These are phyloP conservation scores for Cladobotryum mycophilum DNA, from an alignment of 2,329 filamentous ascomycete species.

Conservation along the genomic window DNA sequence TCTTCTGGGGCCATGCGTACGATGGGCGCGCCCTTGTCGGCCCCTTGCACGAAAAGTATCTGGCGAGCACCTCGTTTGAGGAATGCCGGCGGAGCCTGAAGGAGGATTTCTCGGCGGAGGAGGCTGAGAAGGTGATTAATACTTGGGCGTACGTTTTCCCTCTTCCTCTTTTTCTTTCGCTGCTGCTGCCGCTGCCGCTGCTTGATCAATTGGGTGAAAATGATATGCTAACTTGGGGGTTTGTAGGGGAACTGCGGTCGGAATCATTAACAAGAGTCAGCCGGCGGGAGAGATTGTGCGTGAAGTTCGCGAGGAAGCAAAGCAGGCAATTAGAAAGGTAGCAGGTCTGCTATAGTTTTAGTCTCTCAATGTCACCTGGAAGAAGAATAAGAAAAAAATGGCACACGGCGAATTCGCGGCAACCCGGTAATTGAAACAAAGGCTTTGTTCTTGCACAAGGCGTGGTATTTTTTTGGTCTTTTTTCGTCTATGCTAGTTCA, in stretches of 20 bases:
- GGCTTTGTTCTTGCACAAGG: background rate
- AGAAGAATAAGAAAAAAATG: background rate
- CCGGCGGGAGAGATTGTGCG: slow-evolving; percentile 38
- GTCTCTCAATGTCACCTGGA: background rate
- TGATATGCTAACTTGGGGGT: slow-evolving; percentile 6
- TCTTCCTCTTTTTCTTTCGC: background rate
- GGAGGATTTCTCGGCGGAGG: slow-evolving; percentile 30
- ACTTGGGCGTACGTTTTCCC: slow-evolving; percentile 32
- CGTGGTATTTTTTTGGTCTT: background rate
- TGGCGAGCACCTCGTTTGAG: slow-evolving; percentile 33
- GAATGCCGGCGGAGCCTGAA: slow-evolving; percentile 35
- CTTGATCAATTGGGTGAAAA: background rate
- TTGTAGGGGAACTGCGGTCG: slow-evolving; percentile 37
- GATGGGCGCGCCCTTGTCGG: slow-evolving; percentile 38
- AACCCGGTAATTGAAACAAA: background rate
- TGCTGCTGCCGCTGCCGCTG: too few relatives aligned
- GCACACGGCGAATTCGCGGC: background rate
- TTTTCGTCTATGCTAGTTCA: slow-evolving; percentile 13
- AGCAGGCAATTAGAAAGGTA: slow-evolving; percentile 26
- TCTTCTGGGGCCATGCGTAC: slow-evolving; percentile 37
- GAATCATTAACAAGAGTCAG: slow-evolving; percentile 35
- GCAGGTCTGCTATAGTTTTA: slow-evolving; percentile 4
- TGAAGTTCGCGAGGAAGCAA: slow-evolving; percentile 34
- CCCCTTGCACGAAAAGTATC: slow-evolving; percentile 34
- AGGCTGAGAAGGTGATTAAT: slow-evolving; percentile 25